A percentile compares a stretch with the other conserved stretches of the same genome.
These are phyloP conservation scores for Sphaerobolus stellatus DNA, from an alignment of 1,284 basidiomycete species.

Conservation along the genomic window DNA sequence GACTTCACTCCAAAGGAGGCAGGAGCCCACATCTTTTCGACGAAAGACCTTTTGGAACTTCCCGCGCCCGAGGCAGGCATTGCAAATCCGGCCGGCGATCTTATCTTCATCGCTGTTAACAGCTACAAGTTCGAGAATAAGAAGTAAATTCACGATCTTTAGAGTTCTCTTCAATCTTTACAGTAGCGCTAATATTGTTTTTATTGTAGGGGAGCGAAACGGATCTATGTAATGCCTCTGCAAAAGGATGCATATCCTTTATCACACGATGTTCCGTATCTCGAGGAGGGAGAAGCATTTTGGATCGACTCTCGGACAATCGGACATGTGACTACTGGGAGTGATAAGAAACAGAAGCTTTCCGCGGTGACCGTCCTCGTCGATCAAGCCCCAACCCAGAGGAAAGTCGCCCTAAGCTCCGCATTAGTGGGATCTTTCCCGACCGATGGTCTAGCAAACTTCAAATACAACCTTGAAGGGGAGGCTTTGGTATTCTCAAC, in stretches of 20 bases:
- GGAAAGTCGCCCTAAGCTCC: conserved; percentile 33
- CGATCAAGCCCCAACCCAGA: conserved; percentile 26
- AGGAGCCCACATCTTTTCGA: conserved; percentile 60
- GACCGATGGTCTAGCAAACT: conserved; percentile 59
- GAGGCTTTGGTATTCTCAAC: conserved; percentile 72
- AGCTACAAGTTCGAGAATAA: conserved; percentile 68
- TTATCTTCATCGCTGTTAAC: conserved; percentile 66
- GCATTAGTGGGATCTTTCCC: conserved; percentile 61
- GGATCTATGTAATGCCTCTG: conserved; percentile 61
- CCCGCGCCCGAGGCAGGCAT: conserved; percentile 67
- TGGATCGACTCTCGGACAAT: conserved; percentile 70
- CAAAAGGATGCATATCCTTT: conserved; percentile 48
- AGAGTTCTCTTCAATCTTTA: too few relatives aligned
- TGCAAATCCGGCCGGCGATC: conserved; percentile 63
- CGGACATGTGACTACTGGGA: conserved; percentile 57
- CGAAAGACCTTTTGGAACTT: conserved; percentile 69
- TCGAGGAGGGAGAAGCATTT: conserved; percentile 70
- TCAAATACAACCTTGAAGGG: conserved; percentile 58
- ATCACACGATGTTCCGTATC: conserved; percentile 53
- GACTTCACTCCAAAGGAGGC: conserved; percentile 61
- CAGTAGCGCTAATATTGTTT: conserved; percentile 2
- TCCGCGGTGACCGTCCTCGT: conserved; percentile 56
- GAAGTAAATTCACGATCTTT: conserved; percentile 70
- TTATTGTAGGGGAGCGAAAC: conserved; percentile 36
- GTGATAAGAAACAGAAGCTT: conserved; percentile 49